Evolutionary conservation across 768 basidiomycete species (phyloP).

Genomic region (Tricholoma saponaceum): DNA sequence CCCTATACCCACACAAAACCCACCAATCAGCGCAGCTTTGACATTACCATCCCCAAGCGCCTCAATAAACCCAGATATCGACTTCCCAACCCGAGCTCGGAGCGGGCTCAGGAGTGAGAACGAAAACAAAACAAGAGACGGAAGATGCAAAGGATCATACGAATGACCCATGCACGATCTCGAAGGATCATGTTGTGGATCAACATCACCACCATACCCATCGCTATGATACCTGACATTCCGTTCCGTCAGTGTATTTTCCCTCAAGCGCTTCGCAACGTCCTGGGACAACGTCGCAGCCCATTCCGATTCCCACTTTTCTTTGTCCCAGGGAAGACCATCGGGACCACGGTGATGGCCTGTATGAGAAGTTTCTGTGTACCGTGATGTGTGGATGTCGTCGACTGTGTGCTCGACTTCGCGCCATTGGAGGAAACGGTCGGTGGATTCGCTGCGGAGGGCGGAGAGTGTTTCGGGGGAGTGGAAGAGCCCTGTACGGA

Average conservation of each 20-base stretch:
- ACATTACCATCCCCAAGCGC: constrained; percentile 24
- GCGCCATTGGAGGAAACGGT: constrained; percentile 69
- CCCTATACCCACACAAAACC: constrained; percentile 37
- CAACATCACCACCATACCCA: neutral
- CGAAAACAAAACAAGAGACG: constrained; percentile 58
- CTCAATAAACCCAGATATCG: constrained; percentile 17
- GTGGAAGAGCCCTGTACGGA: constrained; percentile 59
- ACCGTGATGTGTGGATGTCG: constrained; percentile 30
- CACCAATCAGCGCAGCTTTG: constrained; percentile 30
- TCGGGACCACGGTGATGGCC: constrained; percentile 9
- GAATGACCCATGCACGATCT: constrained; percentile 4
- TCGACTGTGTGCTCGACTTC: constrained; percentile 60
- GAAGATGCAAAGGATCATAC: constrained; percentile 66
- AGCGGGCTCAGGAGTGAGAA: constrained; percentile 55
- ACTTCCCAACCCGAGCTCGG: constrained; percentile 20
- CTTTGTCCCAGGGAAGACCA: constrained; percentile 50
- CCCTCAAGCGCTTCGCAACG: constrained; percentile 47
- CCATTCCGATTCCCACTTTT: constrained; percentile 67
- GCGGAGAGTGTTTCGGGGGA: constrained; percentile 56
- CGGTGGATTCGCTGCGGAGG: constrained; percentile 60
- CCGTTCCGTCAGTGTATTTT: constrained; percentile 27
- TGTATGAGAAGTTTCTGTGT: constrained; percentile 15
- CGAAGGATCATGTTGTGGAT: constrained; percentile 1
- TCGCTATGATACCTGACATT: constrained; percentile 1
- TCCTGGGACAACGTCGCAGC: constrained; percentile 55